Conservation (phyloP, 1,139 yeast genomes). For the Zygosaccharomyces pseudobailii region DNA sequence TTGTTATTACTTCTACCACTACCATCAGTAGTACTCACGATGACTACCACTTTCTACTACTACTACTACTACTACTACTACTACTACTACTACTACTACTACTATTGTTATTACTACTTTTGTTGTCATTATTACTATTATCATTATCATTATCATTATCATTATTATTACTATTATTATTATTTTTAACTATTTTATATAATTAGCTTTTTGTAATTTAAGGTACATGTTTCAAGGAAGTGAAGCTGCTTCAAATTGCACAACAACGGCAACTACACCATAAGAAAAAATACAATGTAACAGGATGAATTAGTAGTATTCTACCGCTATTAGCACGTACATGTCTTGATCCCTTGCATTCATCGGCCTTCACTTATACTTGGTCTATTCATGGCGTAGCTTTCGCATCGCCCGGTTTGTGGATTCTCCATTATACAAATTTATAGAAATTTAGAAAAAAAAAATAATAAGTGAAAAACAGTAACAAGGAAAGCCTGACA, state of each 20-base stretch:
- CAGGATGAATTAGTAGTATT: too few relatives aligned
- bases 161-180: too few relatives aligned
- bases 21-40: not conserved
- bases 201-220: not conserved
- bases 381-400: not conserved
- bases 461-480: not conserved
- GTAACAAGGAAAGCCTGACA: not conserved
- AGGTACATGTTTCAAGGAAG: not conserved
- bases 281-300: too few relatives aligned
- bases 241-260: not conserved
- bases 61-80: not conserved
- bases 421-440: not conserved
- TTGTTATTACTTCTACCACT: not conserved
- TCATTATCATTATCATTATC: too few relatives aligned
- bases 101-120: not conserved
- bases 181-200: not conserved
- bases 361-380: not conserved
- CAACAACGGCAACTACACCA: too few relatives aligned
- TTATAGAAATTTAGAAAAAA: not conserved
- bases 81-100: not conserved
- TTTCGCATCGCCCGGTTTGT: not conserved
- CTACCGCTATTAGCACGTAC: not conserved
- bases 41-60: not conserved
- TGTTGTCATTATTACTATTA: too few relatives aligned
- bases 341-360: not conserved